These are phyloP conservation scores for Colletotrichum somersetense DNA, from an alignment of 2,329 filamentous ascomycete species.

Conservation along the genomic window DNA sequence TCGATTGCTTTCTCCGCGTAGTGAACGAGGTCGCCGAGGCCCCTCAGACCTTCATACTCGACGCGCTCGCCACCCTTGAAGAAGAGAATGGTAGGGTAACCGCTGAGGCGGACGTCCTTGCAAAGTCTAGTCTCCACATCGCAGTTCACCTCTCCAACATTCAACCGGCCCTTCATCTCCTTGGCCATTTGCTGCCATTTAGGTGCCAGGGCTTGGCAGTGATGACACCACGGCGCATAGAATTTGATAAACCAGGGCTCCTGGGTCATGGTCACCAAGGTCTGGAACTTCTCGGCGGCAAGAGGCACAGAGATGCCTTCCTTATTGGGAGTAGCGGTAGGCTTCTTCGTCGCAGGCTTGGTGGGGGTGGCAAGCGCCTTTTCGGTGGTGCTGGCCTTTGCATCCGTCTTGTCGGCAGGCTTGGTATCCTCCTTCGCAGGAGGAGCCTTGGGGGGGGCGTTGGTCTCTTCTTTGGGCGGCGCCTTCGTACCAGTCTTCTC, in stretches of 20 bases:
- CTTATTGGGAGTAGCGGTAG: constrained; percentile 75
- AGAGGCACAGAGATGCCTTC: constrained; percentile 81
- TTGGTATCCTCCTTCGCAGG: constrained; percentile 30
- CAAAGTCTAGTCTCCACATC: constrained; percentile 88
- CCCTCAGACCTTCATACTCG: constrained; percentile 92
- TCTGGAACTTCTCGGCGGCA: constrained; percentile 87
- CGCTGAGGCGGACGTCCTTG: constrained; percentile 84
- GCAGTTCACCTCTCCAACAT: constrained; percentile 96
- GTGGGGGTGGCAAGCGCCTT: constrained; percentile 47
- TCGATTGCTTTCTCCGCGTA: constrained; percentile 91
- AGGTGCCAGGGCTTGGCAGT: constrained; percentile 93
- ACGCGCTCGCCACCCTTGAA: constrained; percentile 92
- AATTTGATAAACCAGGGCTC: constrained; percentile 99
- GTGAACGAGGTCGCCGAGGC: constrained; percentile 87
- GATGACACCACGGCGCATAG: constrained; percentile 96
- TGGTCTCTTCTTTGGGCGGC: constrained; percentile 44
- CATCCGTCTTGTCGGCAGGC: constrained; percentile 49
- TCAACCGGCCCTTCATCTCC: constrained; percentile 89
- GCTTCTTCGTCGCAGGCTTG: constrained; percentile 60
- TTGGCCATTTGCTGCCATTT: constrained; percentile 91
- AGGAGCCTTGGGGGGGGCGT: constrained; percentile 31
- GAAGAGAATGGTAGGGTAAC: constrained; percentile 91
- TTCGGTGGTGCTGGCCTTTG: constrained; percentile 44
- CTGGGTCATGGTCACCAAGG: constrained; percentile 84
- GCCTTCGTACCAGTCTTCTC: constrained; percentile 49